Evolutionary conservation across 257 asterid genomes (phyloP).

Genomic region (Solanum appendiculatum): DNA sequence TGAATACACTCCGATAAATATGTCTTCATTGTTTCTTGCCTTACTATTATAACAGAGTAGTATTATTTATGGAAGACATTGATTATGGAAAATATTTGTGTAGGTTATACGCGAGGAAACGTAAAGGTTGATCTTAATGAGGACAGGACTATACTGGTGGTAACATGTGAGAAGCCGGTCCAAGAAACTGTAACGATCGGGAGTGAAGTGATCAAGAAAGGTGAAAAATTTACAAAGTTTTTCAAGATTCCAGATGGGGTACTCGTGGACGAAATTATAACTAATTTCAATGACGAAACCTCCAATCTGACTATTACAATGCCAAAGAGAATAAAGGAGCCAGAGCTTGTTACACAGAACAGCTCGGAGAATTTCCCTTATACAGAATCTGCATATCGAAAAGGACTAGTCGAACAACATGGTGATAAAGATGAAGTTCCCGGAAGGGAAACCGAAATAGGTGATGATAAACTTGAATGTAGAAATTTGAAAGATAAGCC

Average conservation of each 20-base stretch:
- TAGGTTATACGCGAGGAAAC: conserved; percentile 48
- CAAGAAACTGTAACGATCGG: conserved; percentile 50
- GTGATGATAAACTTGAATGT: background rate
- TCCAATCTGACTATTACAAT: conserved; percentile 49
- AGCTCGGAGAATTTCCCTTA: background rate
- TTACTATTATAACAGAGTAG: background rate
- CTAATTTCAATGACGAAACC: conserved; percentile 44
- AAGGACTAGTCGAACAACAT: background rate
- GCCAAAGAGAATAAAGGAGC: conserved; percentile 55
- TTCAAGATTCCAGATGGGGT: conserved; percentile 71
- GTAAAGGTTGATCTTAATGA: conserved; percentile 59
- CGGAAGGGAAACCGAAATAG: background rate
- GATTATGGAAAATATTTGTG: background rate
- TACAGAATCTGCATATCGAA: background rate
- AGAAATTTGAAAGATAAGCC: background rate
- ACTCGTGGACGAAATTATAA: conserved; percentile 53
- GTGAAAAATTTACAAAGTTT: conserved; percentile 38
- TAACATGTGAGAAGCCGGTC: conserved; percentile 52
- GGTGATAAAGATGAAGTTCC: background rate
- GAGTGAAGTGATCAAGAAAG: conserved; percentile 42
- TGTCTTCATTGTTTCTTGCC: no score
- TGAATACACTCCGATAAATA: no score
- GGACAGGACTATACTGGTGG: conserved; percentile 39
- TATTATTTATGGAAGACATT: background rate
- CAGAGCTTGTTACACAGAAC: conserved; percentile 9